Evolutionary conservation across 2,329 filamentous ascomycete genomes (phyloP).

Genomic region (Aurifilum marmelostoma): DNA sequence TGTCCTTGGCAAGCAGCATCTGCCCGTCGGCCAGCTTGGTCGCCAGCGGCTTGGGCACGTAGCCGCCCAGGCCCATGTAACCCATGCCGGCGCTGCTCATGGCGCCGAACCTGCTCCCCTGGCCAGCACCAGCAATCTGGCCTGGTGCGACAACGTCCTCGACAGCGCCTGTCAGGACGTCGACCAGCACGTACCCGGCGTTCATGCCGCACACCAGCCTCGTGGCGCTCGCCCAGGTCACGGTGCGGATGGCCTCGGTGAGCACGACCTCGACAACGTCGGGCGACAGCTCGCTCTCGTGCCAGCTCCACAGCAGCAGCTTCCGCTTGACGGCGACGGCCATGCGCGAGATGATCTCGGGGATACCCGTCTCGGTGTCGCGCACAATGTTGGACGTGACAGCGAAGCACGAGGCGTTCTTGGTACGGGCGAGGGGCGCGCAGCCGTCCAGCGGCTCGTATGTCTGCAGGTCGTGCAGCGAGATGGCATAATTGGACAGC

Average conservation of each 20-base stretch:
- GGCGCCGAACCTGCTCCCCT: conserved; percentile 77
- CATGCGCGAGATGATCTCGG: conserved; percentile 87
- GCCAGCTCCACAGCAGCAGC: conserved; percentile 91
- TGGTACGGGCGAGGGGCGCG: conserved; percentile 72
- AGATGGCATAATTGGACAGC: conserved; percentile 86
- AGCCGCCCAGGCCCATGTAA: conserved; percentile 92
- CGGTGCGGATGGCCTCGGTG: conserved; percentile 79
- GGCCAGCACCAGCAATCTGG: conserved; percentile 66
- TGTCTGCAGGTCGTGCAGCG: conserved; percentile 84
- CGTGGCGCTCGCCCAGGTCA: conserved; percentile 89
- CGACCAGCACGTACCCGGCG: conserved; percentile 85
- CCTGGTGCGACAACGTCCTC: conserved; percentile 81
- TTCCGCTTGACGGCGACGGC: conserved; percentile 93
- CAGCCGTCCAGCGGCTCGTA: conserved; percentile 69
- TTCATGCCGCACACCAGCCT: conserved; percentile 90
- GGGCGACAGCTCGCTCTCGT: conserved; percentile 79
- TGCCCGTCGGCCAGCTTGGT: conserved; percentile 81
- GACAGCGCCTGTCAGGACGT: conserved; percentile 74
- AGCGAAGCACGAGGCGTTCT: conserved; percentile 86
- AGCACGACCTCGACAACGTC: conserved; percentile 78
- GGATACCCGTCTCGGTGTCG: conserved; percentile 82
- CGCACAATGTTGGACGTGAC: conserved; percentile 96
- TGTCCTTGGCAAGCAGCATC: conserved; percentile 93
- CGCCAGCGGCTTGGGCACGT: conserved; percentile 87
- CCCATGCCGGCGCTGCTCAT: conserved; percentile 88